These are phyloP conservation scores for Kodamaea sp. DNA, from an alignment of 1,139 yeast genomes.

Conservation along the genomic window DNA sequence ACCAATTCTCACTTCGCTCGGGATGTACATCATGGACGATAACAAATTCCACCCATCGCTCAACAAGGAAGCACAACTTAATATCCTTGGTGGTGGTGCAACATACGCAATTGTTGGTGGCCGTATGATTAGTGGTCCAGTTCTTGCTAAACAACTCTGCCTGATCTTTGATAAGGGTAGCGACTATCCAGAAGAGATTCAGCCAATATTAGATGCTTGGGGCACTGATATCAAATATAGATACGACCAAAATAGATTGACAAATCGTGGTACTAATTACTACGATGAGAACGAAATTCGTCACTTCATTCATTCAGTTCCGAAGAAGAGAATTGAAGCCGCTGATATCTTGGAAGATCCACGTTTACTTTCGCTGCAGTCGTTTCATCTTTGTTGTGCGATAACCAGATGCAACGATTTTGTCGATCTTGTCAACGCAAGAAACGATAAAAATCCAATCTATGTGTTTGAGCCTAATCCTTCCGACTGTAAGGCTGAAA, in stretches of 20 bases:
- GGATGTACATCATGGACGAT: slow-evolving; percentile 92
- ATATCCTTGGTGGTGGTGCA: slow-evolving; percentile 89
- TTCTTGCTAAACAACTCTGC: slow-evolving; percentile 38
- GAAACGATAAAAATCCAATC: slow-evolving; percentile 27
- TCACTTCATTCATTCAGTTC: slow-evolving; percentile 43
- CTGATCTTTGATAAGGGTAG: slow-evolving; percentile 78
- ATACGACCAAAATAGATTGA: slow-evolving; percentile 46
- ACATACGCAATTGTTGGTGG: slow-evolving; percentile 80
- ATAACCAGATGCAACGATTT: slow-evolving; percentile 55
- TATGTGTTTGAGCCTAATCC: slow-evolving; percentile 89
- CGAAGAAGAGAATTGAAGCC: slow-evolving; percentile 61
- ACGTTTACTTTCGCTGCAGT: slow-evolving; percentile 35
- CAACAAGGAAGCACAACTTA: slow-evolving; percentile 38
- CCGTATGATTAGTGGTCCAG: slow-evolving; percentile 45
- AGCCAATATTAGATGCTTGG: slow-evolving; percentile 54
- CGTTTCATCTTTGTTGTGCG: slow-evolving; percentile 75
- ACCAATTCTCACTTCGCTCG: slow-evolving; percentile 56
- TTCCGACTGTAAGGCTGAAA: slow-evolving; percentile 56
- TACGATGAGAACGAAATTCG: slow-evolving; percentile 65
- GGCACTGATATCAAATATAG: slow-evolving; percentile 57
- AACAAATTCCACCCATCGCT: slow-evolving; percentile 53
- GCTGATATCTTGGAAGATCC: slow-evolving; percentile 49
- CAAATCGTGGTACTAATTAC: slow-evolving; percentile 79
- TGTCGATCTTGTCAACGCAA: slow-evolving; percentile 28
- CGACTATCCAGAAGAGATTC: slow-evolving; percentile 62